Conservation (phyloP, 2,329 filamentous ascomycete genomes). For the Fusarium albidum region DNA sequence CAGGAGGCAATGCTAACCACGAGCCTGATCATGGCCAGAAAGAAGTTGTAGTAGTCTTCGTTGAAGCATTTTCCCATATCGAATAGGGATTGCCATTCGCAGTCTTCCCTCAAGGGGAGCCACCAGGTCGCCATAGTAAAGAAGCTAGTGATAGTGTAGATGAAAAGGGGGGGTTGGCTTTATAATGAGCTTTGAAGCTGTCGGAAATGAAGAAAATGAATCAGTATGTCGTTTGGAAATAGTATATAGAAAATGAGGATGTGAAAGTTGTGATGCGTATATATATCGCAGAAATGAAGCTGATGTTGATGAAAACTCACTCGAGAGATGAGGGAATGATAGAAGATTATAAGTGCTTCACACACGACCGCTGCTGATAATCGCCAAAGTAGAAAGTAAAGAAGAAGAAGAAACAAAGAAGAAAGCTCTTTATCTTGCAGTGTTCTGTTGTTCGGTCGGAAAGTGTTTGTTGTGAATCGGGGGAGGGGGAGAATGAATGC, state of each 20-base stretch:
- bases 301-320: neutral
- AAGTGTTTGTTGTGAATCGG: too few relatives aligned
- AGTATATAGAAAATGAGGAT: neutral
- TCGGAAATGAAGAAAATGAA: neutral
- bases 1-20: neutral
- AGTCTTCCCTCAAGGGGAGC: conserved; percentile 14
- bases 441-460: too few relatives aligned
- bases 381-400: too few relatives aligned
- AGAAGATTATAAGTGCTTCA: neutral
- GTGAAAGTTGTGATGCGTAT: neutral
- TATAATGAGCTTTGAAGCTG: conserved; percentile 2
- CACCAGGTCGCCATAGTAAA: conserved; percentile 13
- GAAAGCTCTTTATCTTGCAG: too few relatives aligned
- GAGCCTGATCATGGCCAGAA: conserved; percentile 2
- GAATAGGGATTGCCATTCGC: conserved; percentile 20
- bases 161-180: neutral
- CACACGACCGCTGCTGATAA: too few relatives aligned
- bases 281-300: neutral
- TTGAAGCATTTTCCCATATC: conserved; percentile 16
- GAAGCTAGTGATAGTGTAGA: too few relatives aligned
- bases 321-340: neutral
- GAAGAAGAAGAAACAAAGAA: too few relatives aligned
- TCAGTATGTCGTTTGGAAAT: neutral
- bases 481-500: too few relatives aligned
- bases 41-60: conserved; percentile 15